Evolutionary conservation across 768 basidiomycete genomes (phyloP).

Genomic region (Leccinellum albellum): DNA sequence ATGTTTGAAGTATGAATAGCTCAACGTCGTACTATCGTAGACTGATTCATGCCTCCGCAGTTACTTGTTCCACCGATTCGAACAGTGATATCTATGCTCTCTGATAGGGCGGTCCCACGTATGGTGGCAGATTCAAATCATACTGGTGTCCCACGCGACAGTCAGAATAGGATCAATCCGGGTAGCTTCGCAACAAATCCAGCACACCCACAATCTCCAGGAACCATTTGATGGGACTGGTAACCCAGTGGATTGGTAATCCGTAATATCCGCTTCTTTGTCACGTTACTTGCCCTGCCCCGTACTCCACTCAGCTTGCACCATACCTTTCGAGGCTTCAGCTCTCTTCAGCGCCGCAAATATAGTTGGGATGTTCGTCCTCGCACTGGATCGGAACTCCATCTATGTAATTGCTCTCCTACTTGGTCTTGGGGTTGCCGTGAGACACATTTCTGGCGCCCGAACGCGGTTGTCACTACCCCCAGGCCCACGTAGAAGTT

Average conservation of each 20-base stretch:
- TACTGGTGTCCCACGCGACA: background rate
- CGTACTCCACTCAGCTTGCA: background rate
- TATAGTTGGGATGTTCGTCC: background rate
- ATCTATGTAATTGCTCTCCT: conserved; percentile 1
- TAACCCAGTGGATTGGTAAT: background rate
- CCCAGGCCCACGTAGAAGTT: conserved; percentile 14
- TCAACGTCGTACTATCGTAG: background rate
- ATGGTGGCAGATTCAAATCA: background rate
- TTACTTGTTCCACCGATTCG: background rate
- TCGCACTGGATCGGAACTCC: background rate
- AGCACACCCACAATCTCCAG: background rate
- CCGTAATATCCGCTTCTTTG: background rate
- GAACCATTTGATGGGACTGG: background rate
- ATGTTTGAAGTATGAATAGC: background rate
- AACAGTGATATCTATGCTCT: background rate
- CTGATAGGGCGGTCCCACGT: background rate
- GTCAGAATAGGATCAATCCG: background rate
- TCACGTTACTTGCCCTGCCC: background rate
- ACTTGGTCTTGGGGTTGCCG: background rate
- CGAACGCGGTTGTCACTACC: conserved; percentile 7
- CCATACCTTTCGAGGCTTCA: background rate
- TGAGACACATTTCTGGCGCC: background rate
- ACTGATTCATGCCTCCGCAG: background rate
- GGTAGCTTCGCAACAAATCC: background rate
- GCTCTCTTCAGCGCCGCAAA: background rate